Conservation (phyloP, 495 filamentous ascomycete species). For the Penicillium subrubescens region DNA sequence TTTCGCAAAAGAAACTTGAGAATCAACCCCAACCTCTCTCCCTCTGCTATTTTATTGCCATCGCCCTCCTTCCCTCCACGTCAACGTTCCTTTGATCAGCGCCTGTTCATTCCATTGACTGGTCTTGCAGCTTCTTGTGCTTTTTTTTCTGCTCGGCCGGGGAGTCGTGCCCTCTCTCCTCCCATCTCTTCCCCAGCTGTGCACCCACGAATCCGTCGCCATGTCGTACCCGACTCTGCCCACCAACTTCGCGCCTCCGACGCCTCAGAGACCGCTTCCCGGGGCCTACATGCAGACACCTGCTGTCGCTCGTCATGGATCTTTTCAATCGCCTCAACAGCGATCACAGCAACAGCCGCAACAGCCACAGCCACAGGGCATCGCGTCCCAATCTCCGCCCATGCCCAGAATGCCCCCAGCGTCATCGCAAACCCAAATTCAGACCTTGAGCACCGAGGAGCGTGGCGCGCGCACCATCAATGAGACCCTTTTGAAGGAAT, state of each 20-base stretch:
- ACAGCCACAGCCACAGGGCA: constrained; percentile 27
- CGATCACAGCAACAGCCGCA: constrained; percentile 27
- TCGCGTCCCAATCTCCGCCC: constrained; percentile 23
- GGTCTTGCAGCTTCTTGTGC: constrained; percentile 25
- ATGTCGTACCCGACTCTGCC: constrained; percentile 63
- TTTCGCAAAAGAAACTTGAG: constrained; percentile 31
- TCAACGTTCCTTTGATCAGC: constrained; percentile 10
- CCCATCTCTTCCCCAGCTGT: constrained; percentile 21
- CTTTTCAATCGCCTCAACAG: constrained; percentile 20
- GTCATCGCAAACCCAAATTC: constrained; percentile 36
- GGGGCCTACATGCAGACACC: constrained; percentile 77
- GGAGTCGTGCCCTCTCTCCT: constrained; percentile 26
- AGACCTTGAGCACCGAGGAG: constrained; percentile 64
- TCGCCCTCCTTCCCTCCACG: constrained; percentile 4
- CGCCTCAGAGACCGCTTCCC: constrained; percentile 67
- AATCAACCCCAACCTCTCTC: constrained; percentile 19
- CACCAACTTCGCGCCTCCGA: constrained; percentile 41
- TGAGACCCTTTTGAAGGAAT: constrained; percentile 70
- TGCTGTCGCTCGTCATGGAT: constrained; percentile 34
- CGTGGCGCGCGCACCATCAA: constrained; percentile 86
- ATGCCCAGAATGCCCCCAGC: constrained; percentile 43
- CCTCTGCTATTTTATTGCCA: constrained; percentile 4
- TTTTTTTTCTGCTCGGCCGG: constrained; percentile 30
- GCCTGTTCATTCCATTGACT: constrained; percentile 13
- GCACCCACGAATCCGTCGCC: constrained; percentile 24